phyloP scores from a whole-genome alignment of 2,329 filamentous ascomycete species.

The Phaeosphaeria sp. region DNA sequence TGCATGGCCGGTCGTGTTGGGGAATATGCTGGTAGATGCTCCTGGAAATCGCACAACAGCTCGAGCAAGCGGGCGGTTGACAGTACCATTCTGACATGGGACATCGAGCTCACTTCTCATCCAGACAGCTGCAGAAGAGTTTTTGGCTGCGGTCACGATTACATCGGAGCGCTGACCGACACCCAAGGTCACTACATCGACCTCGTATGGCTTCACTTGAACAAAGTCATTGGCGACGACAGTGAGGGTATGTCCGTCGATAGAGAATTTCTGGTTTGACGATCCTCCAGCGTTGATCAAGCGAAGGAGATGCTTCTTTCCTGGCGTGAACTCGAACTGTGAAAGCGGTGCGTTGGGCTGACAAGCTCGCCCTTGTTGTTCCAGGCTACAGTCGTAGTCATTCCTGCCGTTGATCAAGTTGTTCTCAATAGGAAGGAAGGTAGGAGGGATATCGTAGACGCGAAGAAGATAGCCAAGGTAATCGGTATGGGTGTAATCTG shows the following conservation, averaged over 20 bases:
- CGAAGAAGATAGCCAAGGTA: not conserved
- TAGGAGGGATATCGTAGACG: not conserved
- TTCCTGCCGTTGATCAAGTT: constrained; percentile 17
- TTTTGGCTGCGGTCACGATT: constrained; percentile 34
- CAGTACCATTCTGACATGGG: not conserved
- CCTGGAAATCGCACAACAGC: not conserved
- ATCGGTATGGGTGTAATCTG: not conserved
- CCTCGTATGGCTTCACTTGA: constrained; percentile 43
- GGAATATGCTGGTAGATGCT: constrained; percentile 9
- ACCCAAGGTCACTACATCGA: constrained; percentile 43
- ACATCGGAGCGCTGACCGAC: constrained; percentile 44
- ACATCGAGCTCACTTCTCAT: constrained; percentile 34
- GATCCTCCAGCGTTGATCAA: constrained; percentile 57
- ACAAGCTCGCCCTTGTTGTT: not conserved
- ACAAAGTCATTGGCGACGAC: constrained; percentile 47
- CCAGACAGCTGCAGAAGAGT: constrained; percentile 37
- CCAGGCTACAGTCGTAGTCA: not conserved
- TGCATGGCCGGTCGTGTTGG: not conserved
- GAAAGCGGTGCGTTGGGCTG: not conserved
- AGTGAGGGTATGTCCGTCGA: constrained; percentile 43
- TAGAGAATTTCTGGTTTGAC: constrained; percentile 10
- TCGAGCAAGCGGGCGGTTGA: not conserved
- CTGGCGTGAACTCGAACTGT: constrained; percentile 37
- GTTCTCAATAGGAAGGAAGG: not conserved
- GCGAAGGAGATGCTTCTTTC: constrained; percentile 59